Conservation (phyloP, 2,329 filamentous ascomycete genomes). For the Phialophora expanda region DNA sequence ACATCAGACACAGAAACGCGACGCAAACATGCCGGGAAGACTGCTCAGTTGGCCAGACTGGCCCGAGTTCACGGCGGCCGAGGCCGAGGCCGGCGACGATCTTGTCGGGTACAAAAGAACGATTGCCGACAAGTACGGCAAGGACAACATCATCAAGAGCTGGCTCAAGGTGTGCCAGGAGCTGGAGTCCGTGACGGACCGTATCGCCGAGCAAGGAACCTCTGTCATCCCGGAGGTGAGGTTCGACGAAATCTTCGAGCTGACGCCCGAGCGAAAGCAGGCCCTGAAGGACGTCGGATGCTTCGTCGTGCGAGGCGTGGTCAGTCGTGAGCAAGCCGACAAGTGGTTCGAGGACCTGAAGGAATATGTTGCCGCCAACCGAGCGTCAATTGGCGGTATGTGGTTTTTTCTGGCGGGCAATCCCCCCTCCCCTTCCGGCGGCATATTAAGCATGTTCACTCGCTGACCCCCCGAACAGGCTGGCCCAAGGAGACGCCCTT, state of each 20-base stretch:
- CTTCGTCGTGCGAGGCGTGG: slow-evolving; percentile 35
- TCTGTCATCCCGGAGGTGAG: slow-evolving; percentile 45
- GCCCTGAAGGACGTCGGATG: slow-evolving; percentile 32
- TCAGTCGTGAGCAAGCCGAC: slow-evolving; percentile 27
- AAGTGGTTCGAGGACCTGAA: slow-evolving; percentile 42
- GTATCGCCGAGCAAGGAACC: slow-evolving; percentile 46
- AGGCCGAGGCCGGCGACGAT: slow-evolving; percentile 30
- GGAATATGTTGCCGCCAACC: slow-evolving; percentile 44
- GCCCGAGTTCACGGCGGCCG: slow-evolving; percentile 40
- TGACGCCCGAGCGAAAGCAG: slow-evolving; percentile 45
- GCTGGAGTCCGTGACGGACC: slow-evolving; percentile 46
- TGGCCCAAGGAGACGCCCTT: slow-evolving; percentile 49
- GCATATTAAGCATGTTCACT: not conserved
- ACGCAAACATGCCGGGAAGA: slow-evolving; percentile 33
- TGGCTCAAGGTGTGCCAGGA: slow-evolving; percentile 50
- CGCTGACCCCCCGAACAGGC: slow-evolving; percentile 26
- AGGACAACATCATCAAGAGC: slow-evolving; percentile 44
- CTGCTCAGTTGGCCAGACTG: slow-evolving; percentile 41
- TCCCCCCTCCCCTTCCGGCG: not conserved
- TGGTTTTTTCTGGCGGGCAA: slow-evolving; percentile 23
- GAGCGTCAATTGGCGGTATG: slow-evolving; percentile 24
- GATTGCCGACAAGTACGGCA: slow-evolving; percentile 48
- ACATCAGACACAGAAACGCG: slow-evolving; percentile 22
- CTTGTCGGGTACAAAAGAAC: slow-evolving; percentile 43
- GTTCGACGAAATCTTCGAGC: slow-evolving; percentile 43